Evolutionary conservation across 148 eudicot species (phyloP).

Genomic region (Chenopodium formosanum): DNA sequence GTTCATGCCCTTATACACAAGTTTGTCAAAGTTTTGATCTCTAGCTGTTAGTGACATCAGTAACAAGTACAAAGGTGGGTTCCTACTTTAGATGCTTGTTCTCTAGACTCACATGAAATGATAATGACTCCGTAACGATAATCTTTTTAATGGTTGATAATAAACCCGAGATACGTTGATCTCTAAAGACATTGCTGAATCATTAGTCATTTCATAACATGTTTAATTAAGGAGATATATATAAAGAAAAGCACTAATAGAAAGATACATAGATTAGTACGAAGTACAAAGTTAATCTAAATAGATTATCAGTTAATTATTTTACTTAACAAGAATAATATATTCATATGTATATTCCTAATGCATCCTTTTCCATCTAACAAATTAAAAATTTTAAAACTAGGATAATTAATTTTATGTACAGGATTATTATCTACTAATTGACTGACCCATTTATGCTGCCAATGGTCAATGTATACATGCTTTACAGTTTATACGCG

Average conservation of each 20-base stretch:
- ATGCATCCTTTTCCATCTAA: not conserved
- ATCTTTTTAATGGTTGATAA: slow-evolving; percentile 13
- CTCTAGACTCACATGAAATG: slow-evolving; percentile 4
- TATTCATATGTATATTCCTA: not conserved
- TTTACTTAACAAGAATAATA: not conserved
- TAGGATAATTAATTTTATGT: no score
- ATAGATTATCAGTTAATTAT: no score
- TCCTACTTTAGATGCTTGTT: slow-evolving; percentile 12
- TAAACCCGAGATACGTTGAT: not conserved
- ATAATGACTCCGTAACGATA: not conserved
- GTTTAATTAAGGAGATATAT: not conserved
- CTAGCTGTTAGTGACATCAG: not conserved
- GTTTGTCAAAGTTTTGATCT: not conserved
- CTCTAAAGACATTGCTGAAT: not conserved
- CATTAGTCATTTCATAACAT: not conserved
- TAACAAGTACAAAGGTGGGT: slow-evolving; percentile 1
- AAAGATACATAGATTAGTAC: not conserved
- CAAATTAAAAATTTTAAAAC: not conserved
- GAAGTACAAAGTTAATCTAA: no score
- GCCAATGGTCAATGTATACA: no score
- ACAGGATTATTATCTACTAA: no score
- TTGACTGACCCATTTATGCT: no score
- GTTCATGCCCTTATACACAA: not conserved
- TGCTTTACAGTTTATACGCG: no score
- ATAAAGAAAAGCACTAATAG: not conserved